Evolutionary conservation across 2,329 filamentous ascomycete species (phyloP).

Genomic region (Colletotrichum lindemuthianum): DNA sequence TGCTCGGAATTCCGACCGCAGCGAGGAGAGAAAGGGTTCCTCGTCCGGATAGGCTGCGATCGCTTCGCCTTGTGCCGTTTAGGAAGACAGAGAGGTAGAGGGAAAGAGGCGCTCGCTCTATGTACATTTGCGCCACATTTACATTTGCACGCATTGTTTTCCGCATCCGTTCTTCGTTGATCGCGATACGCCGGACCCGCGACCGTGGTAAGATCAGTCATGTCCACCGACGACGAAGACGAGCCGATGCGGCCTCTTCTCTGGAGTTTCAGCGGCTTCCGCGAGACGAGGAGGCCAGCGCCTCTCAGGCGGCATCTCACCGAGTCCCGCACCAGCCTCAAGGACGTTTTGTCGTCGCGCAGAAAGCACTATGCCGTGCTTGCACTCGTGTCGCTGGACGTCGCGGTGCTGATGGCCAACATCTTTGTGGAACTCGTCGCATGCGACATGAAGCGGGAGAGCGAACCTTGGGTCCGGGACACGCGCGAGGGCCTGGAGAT

Average conservation of each 20-base stretch:
- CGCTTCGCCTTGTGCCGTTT: background rate
- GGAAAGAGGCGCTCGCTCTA: background rate
- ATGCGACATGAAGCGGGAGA: slow-evolving; percentile 54
- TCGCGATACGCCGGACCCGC: background rate
- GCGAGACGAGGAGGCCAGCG: slow-evolving; percentile 27
- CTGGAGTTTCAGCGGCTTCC: slow-evolving; percentile 34
- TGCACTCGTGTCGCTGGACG: slow-evolving; percentile 56
- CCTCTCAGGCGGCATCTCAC: slow-evolving; percentile 30
- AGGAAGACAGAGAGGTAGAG: too few species aligned
- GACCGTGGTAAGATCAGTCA: slow-evolving; percentile 1
- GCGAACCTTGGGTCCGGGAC: slow-evolving; percentile 53
- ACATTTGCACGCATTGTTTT: background rate
- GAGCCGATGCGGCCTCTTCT: slow-evolving; percentile 28
- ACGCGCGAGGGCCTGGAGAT: slow-evolving; percentile 56
- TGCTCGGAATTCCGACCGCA: background rate
- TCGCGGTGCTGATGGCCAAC: slow-evolving; percentile 55
- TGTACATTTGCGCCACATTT: background rate
- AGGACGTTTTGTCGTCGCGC: slow-evolving; percentile 42
- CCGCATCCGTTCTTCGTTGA: too few species aligned
- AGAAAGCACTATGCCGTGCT: slow-evolving; percentile 58
- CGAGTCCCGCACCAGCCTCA: slow-evolving; percentile 28
- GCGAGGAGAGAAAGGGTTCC: background rate
- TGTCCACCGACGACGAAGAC: slow-evolving; percentile 30
- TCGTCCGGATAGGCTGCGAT: slow-evolving; percentile 22
- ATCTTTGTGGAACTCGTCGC: slow-evolving; percentile 60